Evolutionary conservation across 1,139 yeast species (phyloP).

Genomic region (Hanseniaspora sp.): DNA sequence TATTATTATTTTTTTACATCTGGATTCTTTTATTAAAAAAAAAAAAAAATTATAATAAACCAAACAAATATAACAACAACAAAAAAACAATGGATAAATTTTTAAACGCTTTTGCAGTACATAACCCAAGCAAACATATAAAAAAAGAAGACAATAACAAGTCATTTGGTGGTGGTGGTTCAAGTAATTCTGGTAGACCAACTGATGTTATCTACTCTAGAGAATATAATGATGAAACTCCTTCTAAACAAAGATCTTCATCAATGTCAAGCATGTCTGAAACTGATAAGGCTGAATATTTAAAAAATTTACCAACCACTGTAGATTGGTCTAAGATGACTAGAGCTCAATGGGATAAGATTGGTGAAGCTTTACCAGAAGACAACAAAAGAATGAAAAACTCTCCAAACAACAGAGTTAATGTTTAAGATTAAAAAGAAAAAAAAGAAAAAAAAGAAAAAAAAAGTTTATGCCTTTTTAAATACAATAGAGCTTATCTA

Average conservation of each 20-base stretch:
- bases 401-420: slow-evolving; percentile 12
- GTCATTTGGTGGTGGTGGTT: slow-evolving; percentile 2
- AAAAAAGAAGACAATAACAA: slow-evolving; percentile 14
- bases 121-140: slow-evolving; percentile 26
- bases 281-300: neutral
- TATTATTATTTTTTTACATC: no score
- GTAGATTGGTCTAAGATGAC: slow-evolving; percentile 13
- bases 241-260: neutral
- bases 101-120: slow-evolving; percentile 28
- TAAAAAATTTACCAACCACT: neutral
- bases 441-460: no score
- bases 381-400: neutral
- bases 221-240: neutral
- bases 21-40: no score
- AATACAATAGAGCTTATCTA: no score
- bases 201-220: slow-evolving; percentile 10
- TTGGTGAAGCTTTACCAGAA: slow-evolving; percentile 9
- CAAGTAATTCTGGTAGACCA: neutral
- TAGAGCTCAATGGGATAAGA: slow-evolving; percentile 7
- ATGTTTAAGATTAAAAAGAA: neutral
- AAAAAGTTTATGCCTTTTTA: no score
- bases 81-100: slow-evolving; percentile 21
- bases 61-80: neutral
- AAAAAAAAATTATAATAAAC: neutral
- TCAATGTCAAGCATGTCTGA: slow-evolving; percentile 9